Evolutionary conservation across 2,329 filamentous ascomycete species (phyloP).

Genomic region (Lasiodiplodia hormozganensis): DNA sequence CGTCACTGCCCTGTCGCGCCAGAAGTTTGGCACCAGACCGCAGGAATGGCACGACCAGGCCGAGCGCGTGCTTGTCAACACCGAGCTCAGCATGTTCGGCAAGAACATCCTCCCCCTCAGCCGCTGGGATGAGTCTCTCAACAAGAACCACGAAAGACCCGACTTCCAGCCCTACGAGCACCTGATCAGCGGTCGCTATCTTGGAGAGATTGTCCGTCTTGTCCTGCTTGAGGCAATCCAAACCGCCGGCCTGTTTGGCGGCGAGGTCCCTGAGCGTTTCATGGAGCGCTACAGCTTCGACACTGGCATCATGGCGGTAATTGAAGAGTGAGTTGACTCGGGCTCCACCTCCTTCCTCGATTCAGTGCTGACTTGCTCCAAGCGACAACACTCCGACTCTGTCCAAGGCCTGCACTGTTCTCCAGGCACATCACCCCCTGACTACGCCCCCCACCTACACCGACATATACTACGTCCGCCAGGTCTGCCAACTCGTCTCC

Average conservation of each 20-base stretch:
- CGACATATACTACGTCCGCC: constrained; percentile 63
- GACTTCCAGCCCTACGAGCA: constrained; percentile 72
- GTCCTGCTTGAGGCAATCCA: constrained; percentile 67
- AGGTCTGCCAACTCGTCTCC: constrained; percentile 61
- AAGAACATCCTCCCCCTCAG: constrained; percentile 64
- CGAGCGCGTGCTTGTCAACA: constrained; percentile 69
- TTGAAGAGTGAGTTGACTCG: constrained; percentile 52
- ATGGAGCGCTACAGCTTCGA: constrained; percentile 65
- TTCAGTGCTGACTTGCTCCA: not conserved
- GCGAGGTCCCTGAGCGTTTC: constrained; percentile 62
- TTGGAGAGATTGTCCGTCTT: constrained; percentile 68
- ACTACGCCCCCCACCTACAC: constrained; percentile 51
- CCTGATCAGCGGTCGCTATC: constrained; percentile 67
- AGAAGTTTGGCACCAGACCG: constrained; percentile 64
- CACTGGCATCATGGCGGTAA: constrained; percentile 63
- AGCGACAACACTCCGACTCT: constrained; percentile 51
- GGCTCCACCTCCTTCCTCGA: not conserved
- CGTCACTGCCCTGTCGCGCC: constrained; percentile 57
- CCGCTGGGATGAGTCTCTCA: constrained; percentile 67
- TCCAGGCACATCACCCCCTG: constrained; percentile 61
- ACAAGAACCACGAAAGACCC: constrained; percentile 62
- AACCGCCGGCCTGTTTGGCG: constrained; percentile 62
- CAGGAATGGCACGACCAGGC: constrained; percentile 63
- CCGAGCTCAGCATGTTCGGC: constrained; percentile 71
- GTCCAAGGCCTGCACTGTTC: constrained; percentile 50